A percentile compares a stretch with the other conserved stretches of the same genome.
phyloP scores from a whole-genome alignment of 352 stramenopile species.

The Pythium grandisporangium region DNA sequence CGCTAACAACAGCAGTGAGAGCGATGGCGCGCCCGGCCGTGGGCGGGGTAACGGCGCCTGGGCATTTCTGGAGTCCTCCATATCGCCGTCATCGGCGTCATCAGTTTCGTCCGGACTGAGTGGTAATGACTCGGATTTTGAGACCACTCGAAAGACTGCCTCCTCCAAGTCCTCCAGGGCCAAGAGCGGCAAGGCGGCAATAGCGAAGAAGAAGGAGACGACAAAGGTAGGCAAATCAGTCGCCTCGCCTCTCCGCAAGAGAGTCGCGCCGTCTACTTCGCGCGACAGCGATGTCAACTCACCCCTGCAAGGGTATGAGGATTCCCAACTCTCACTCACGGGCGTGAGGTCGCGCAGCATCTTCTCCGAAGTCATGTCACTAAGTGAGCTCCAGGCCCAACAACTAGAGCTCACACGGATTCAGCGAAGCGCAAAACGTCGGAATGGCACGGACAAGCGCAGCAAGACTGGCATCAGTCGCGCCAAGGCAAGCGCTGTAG shows the following conservation, averaged over 20 bases:
- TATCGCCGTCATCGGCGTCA: neutral
- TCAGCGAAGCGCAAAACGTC: neutral
- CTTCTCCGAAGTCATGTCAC: slow-evolving; percentile 11
- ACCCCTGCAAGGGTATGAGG: too few species aligned
- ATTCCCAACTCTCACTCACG: too few species aligned
- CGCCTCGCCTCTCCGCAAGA: too few species aligned
- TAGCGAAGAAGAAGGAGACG: neutral
- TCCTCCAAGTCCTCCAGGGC: too few species aligned
- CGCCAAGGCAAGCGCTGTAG: too few species aligned
- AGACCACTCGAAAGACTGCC: too few species aligned
- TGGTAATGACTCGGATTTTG: slow-evolving; percentile 14
- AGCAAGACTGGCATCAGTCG: neutral
- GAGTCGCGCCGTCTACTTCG: too few species aligned
- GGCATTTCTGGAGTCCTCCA: slow-evolving; percentile 11
- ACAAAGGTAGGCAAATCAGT: neutral
- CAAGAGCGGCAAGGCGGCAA: neutral
- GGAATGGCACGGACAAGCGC: neutral
- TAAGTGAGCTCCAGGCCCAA: slow-evolving; percentile 2
- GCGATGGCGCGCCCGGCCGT: too few species aligned
- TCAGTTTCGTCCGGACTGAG: too few species aligned
- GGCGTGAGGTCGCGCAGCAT: neutral
- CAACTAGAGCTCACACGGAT: slow-evolving; percentile 1
- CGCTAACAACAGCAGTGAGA: slow-evolving; percentile 12
- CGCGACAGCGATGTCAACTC: too few species aligned
- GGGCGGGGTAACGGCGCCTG: too few species aligned